A percentile compares a stretch with the other conserved stretches of the same genome.
These are phyloP conservation scores for Pyrenochaeta sp. DNA, from an alignment of 2,329 filamentous ascomycete species.

Conservation along the genomic window DNA sequence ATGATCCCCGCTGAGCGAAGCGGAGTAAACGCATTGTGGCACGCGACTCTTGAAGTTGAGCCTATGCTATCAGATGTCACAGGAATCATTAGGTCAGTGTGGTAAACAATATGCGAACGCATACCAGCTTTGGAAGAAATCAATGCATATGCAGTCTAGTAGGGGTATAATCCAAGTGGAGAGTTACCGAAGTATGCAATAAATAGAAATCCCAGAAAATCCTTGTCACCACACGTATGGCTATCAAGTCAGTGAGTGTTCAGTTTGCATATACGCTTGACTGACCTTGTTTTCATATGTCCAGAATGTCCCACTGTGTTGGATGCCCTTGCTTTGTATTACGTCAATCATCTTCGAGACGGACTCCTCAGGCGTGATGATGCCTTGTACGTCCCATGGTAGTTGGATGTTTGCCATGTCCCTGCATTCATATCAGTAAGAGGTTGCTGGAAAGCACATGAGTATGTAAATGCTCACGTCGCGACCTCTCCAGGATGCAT, in stretches of 20 bases:
- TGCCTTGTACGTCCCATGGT: slow-evolving; percentile 62
- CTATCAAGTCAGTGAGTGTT: slow-evolving; percentile 21
- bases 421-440: slow-evolving; percentile 29
- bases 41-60: not conserved
- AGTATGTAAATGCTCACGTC: slow-evolving; percentile 48
- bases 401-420: slow-evolving; percentile 64
- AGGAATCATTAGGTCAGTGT: not conserved
- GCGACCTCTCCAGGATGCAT: slow-evolving; percentile 67
- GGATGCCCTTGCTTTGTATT: slow-evolving; percentile 58
- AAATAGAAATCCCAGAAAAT: not conserved
- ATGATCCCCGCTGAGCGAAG: not conserved
- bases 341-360: slow-evolving; percentile 61
- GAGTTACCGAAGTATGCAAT: slow-evolving; percentile 4
- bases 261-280: not conserved
- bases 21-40: not conserved
- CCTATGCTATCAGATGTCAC: not conserved
- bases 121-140: not conserved
- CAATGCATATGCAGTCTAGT: slow-evolving; percentile 19
- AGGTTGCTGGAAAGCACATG: not conserved
- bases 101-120: not conserved
- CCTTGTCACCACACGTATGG: slow-evolving; percentile 41
- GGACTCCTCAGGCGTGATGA: slow-evolving; percentile 60
- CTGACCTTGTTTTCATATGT: slow-evolving; percentile 63
- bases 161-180: slow-evolving; percentile 22
- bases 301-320: slow-evolving; percentile 65